A percentile compares a stretch with the other conserved stretches of the same genome.
Evolutionary conservation across 129 eudicot genomes (phyloP).

Genomic region (Flaveria sonorensis): DNA sequence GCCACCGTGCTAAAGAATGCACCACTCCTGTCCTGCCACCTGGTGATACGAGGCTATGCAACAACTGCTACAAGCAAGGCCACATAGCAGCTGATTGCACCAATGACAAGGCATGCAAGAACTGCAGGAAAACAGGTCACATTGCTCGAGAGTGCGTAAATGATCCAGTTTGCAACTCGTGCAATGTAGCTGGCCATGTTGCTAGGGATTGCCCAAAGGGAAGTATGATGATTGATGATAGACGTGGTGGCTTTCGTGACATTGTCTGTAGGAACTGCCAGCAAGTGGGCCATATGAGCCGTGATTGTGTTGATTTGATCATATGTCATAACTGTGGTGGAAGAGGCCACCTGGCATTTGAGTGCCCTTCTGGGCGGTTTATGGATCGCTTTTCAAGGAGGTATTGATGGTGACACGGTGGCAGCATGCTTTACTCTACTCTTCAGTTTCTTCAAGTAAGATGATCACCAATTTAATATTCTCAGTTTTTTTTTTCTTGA

Average conservation of each 20-base stretch:
- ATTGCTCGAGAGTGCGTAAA: conserved; percentile 86
- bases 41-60: conserved; percentile 86
- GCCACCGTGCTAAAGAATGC: conserved; percentile 91
- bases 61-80: conserved; percentile 95
- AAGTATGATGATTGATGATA: conserved; percentile 42
- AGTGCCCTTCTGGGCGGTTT: conserved; percentile 86
- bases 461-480: not conserved
- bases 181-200: conserved; percentile 82
- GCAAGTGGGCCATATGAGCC: conserved; percentile 92
- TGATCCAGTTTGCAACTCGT: conserved; percentile 87
- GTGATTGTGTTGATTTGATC: conserved; percentile 73
- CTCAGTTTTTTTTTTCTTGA: not conserved
- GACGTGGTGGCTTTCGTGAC: conserved; percentile 49
- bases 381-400: conserved; percentile 84
- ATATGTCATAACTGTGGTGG: conserved; percentile 98
- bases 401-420: conserved; percentile 42
- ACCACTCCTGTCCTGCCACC: conserved; percentile 64
- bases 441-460: conserved; percentile 6
- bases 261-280: conserved; percentile 84
- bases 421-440: not conserved
- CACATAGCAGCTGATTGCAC: conserved; percentile 90
- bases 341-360: conserved; percentile 87
- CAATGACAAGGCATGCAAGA: conserved; percentile 95
- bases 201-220: conserved; percentile 84
- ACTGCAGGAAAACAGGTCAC: conserved; percentile 92